Percentiles rank a stretch among this genome's conserved stretches.
Conservation (phyloP, 192 early-diverging fungal species). For the Oehlia diaphana region DNA sequence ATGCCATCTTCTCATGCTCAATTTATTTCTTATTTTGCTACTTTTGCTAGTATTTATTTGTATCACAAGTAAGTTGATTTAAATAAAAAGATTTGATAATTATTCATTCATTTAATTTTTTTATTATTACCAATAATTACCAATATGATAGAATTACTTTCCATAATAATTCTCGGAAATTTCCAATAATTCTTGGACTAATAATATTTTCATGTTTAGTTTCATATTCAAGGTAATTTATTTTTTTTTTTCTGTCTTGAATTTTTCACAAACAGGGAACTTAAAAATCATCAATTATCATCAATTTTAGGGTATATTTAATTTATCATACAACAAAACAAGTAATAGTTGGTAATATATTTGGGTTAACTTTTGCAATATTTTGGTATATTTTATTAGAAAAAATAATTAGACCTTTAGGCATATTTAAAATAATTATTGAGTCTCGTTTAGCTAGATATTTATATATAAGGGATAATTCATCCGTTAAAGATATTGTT, state of each 20-base stretch:
- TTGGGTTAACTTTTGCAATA: conserved; percentile 58
- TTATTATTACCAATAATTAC: background rate
- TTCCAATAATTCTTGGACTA: conserved; percentile 31
- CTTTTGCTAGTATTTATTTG: conserved; percentile 38
- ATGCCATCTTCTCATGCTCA: conserved; percentile 86
- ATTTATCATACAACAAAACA: conserved; percentile 74
- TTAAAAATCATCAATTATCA: background rate
- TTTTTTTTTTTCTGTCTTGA: background rate
- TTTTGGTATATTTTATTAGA: conserved; percentile 54
- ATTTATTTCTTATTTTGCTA: conserved; percentile 76
- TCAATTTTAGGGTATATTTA: conserved; percentile 59
- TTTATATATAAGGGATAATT: conserved; percentile 52
- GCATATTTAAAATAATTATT: conserved; percentile 46
- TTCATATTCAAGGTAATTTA: conserved; percentile 34
- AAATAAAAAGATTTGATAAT: too few species aligned
- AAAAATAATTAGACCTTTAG: conserved; percentile 38
- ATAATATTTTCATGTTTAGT: conserved; percentile 33
- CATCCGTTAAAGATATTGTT: conserved; percentile 43
- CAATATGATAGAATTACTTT: conserved; percentile 12
- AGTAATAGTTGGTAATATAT: conserved; percentile 62
- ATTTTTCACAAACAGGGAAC: background rate
- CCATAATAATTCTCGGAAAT: conserved; percentile 39
- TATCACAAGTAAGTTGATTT: background rate
- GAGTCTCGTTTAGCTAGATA: conserved; percentile 36
- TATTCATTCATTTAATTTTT: background rate